These are phyloP conservation scores for Aspergillus sp. DNA, from an alignment of 2,329 filamentous ascomycete species.

Conservation along the genomic window DNA sequence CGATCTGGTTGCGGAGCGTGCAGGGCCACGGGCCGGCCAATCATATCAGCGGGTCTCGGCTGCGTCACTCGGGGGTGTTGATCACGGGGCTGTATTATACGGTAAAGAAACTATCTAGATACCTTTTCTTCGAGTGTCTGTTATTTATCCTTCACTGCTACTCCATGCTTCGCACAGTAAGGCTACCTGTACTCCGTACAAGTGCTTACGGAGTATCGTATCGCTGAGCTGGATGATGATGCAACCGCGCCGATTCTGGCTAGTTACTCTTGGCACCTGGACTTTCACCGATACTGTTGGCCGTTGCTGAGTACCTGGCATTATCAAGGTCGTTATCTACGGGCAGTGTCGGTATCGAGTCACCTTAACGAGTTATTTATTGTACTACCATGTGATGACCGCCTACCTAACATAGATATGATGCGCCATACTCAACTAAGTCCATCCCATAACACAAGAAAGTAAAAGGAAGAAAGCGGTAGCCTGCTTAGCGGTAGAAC, in stretches of 20 bases:
- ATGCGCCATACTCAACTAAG: constrained; percentile 15
- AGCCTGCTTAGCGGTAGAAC: constrained; percentile 62
- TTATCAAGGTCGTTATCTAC: not conserved
- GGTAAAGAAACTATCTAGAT: too few species aligned
- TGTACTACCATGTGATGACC: constrained; percentile 13
- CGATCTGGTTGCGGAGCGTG: constrained; percentile 18
- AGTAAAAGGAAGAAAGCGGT: not conserved
- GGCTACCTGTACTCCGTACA: too few species aligned
- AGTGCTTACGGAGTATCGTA: not conserved
- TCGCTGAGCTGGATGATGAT: too few species aligned
- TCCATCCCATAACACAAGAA: constrained; percentile 6
- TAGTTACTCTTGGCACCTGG: too few species aligned
- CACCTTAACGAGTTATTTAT: not conserved
- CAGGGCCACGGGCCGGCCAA: constrained; percentile 10
- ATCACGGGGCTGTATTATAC: constrained; percentile 6
- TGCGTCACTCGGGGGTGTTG: constrained; percentile 17
- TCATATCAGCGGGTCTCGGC: constrained; percentile 7
- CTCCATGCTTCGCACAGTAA: too few species aligned
- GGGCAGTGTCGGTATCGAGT: not conserved
- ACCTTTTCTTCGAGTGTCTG: too few species aligned
- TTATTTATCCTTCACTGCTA: too few species aligned
- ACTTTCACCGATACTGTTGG: too few species aligned
- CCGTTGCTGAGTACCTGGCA: not conserved
- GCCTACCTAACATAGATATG: constrained; percentile 24
- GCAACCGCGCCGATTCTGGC: too few species aligned